Evolutionary conservation across 2,329 filamentous ascomycete species (phyloP).

Genomic region (Scedosporium minutisporum): DNA sequence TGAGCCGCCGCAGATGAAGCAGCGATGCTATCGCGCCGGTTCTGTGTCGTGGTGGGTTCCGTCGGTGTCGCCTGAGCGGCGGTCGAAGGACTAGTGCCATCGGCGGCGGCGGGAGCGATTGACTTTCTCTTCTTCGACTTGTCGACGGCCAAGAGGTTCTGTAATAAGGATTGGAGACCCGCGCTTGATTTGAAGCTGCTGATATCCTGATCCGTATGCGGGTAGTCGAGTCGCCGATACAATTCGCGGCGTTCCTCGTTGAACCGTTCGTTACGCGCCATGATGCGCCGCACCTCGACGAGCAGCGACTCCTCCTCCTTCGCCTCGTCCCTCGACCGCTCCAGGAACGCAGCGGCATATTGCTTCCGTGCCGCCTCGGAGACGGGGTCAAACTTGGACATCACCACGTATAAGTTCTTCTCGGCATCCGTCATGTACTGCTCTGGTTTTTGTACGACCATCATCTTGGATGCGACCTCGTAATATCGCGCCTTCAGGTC

Average conservation of each 20-base stretch:
- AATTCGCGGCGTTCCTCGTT: slow-evolving; percentile 82
- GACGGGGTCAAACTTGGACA: slow-evolving; percentile 75
- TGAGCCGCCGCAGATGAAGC: slow-evolving; percentile 16
- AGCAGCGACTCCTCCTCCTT: slow-evolving; percentile 85
- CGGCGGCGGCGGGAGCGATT: slow-evolving; percentile 52
- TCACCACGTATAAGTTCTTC: slow-evolving; percentile 72
- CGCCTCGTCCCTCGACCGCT: slow-evolving; percentile 75
- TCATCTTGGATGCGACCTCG: slow-evolving; percentile 70
- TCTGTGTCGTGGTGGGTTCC: slow-evolving; percentile 21
- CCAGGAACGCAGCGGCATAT: slow-evolving; percentile 70
- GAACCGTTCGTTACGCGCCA: slow-evolving; percentile 75
- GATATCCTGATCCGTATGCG: slow-evolving; percentile 59
- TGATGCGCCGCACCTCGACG: slow-evolving; percentile 83
- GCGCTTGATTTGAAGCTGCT: slow-evolving; percentile 70
- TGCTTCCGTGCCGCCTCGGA: slow-evolving; percentile 75
- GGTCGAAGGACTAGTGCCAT: slow-evolving; percentile 37
- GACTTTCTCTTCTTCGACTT: slow-evolving; percentile 83
- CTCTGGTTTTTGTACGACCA: slow-evolving; percentile 68
- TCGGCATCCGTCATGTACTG: slow-evolving; percentile 83
- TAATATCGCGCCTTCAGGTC: slow-evolving; percentile 91
- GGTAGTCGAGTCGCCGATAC: slow-evolving; percentile 78
- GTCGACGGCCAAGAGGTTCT: slow-evolving; percentile 73
- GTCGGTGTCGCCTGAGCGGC: slow-evolving; percentile 27
- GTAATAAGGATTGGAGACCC: slow-evolving; percentile 69
- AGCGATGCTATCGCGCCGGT: slow-evolving; percentile 44